These are phyloP conservation scores for Maudiozyma turicensis DNA, from an alignment of 805 yeast species.

Conservation along the genomic window DNA sequence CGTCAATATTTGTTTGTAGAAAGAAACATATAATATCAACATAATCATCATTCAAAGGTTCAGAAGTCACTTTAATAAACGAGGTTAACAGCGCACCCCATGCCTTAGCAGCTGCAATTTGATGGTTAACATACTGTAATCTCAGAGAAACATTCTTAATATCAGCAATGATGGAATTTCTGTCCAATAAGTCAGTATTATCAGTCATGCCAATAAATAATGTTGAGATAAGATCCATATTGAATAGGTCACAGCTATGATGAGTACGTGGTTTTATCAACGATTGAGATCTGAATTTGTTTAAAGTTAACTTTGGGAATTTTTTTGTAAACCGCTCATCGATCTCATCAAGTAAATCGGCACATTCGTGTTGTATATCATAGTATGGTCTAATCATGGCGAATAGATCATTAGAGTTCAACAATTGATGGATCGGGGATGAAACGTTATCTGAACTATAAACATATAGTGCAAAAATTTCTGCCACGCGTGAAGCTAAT, in stretches of 20 bases:
- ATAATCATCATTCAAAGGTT: slow-evolving; percentile 28
- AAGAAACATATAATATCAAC: slow-evolving; percentile 37
- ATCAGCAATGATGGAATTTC: slow-evolving; percentile 35
- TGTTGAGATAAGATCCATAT: slow-evolving; percentile 52
- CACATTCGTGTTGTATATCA: slow-evolving; percentile 38
- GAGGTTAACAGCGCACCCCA: slow-evolving; percentile 73
- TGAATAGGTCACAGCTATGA: slow-evolving; percentile 38
- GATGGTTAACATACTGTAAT: slow-evolving; percentile 55
- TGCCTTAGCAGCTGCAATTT: slow-evolving; percentile 58
- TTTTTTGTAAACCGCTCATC: slow-evolving; percentile 36
- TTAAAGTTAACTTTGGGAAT: slow-evolving; percentile 39
- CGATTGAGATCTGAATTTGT: slow-evolving; percentile 43
- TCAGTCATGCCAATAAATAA: slow-evolving; percentile 36
- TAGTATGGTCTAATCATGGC: slow-evolving; percentile 30
- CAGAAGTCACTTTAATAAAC: slow-evolving; percentile 37
- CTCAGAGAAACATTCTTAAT: slow-evolving; percentile 52
- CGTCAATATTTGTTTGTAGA: slow-evolving; percentile 38
- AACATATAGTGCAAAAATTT: slow-evolving; percentile 62
- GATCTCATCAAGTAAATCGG: slow-evolving; percentile 37
- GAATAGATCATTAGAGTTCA: slow-evolving; percentile 33
- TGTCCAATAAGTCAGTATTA: slow-evolving; percentile 32
- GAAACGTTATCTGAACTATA: slow-evolving; percentile 42
- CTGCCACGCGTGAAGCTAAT: slow-evolving; percentile 58
- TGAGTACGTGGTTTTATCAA: slow-evolving; percentile 39
- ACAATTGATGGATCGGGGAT: slow-evolving; percentile 35